Conservation (phyloP, 2,329 filamentous ascomycete genomes). For the Chrysoporthe cubensis region DNA sequence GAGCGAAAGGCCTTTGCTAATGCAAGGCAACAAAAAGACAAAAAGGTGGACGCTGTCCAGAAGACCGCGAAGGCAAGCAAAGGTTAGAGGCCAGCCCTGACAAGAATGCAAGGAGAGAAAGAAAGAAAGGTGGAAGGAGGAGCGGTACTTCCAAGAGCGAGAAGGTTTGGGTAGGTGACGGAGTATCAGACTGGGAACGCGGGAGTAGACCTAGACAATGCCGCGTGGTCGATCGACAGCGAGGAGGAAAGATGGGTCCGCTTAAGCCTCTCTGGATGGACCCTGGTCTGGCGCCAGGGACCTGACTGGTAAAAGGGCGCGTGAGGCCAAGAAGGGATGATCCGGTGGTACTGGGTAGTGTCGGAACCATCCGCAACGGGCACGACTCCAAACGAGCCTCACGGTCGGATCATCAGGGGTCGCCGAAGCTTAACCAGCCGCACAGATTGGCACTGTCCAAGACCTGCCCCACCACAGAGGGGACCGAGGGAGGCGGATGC, state of each 20-base stretch:
- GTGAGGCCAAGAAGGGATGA: slow-evolving; percentile 22
- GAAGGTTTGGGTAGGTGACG: slow-evolving; percentile 14
- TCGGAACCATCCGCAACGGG: slow-evolving; percentile 19
- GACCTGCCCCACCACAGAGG: slow-evolving; percentile 12
- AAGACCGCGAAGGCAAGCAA: slow-evolving; percentile 1
- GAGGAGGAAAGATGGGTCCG: slow-evolving; percentile 11
- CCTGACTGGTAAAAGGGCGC: neutral
- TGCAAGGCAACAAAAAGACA: neutral
- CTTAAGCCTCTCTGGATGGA: slow-evolving; percentile 13
- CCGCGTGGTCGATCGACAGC: slow-evolving; percentile 15
- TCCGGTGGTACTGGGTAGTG: slow-evolving; percentile 8
- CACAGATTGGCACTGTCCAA: slow-evolving; percentile 13
- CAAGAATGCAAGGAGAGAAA: slow-evolving; percentile 9
- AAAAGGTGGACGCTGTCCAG: neutral
- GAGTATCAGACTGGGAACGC: slow-evolving; percentile 20
- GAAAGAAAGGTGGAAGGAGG: neutral
- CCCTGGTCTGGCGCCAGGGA: slow-evolving; percentile 19
- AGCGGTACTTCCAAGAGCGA: slow-evolving; percentile 24
- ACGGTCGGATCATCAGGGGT: slow-evolving; percentile 24
- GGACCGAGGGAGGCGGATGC: neutral
- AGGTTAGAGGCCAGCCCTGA: slow-evolving; percentile 28
- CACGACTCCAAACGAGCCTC: slow-evolving; percentile 26
- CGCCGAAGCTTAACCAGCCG: slow-evolving; percentile 22
- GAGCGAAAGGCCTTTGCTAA: slow-evolving; percentile 1
- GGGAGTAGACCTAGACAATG: slow-evolving; percentile 21